phyloP scores from a whole-genome alignment of 768 basidiomycete genomes.

The Rhodotorula sphaerocarpa region DNA sequence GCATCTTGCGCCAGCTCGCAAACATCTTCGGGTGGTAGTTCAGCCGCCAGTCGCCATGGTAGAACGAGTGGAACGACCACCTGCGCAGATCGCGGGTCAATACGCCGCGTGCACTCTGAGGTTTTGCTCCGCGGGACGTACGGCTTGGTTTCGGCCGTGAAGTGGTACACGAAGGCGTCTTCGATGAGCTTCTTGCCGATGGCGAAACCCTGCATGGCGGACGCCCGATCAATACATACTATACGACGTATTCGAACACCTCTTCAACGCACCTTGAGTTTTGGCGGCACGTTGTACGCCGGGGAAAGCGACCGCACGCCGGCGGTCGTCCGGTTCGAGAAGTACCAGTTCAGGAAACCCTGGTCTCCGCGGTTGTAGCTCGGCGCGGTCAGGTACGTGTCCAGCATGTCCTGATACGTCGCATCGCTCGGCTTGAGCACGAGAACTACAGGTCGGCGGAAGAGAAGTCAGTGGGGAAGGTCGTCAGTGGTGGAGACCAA shows the following conservation, averaged over 20 bases:
- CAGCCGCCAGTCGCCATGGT: not conserved
- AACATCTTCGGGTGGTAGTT: constrained; percentile 1
- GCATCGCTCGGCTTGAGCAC: not conserved
- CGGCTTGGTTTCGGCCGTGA: not conserved
- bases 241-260: too few species aligned
- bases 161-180: not conserved
- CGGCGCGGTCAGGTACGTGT: constrained; percentile 1
- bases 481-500: too few species aligned
- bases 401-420: not conserved
- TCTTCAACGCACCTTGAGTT: not conserved
- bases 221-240: too few species aligned
- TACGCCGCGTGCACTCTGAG: too few species aligned
- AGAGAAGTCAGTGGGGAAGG: too few species aligned
- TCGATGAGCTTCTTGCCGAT: constrained; percentile 4
- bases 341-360: constrained; percentile 3
- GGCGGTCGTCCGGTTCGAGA: not conserved
- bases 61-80: not conserved
- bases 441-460: not conserved
- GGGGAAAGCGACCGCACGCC: not conserved
- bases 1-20: not conserved
- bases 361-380: not conserved
- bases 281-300: not conserved
- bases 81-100: not conserved
- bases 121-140: too few species aligned
- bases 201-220: not conserved